A percentile compares a stretch with the other conserved stretches of the same genome.
These are phyloP conservation scores for Coemansia sp. DNA, from an alignment of 192 early-diverging fungal genomes.

Conservation along the genomic window DNA sequence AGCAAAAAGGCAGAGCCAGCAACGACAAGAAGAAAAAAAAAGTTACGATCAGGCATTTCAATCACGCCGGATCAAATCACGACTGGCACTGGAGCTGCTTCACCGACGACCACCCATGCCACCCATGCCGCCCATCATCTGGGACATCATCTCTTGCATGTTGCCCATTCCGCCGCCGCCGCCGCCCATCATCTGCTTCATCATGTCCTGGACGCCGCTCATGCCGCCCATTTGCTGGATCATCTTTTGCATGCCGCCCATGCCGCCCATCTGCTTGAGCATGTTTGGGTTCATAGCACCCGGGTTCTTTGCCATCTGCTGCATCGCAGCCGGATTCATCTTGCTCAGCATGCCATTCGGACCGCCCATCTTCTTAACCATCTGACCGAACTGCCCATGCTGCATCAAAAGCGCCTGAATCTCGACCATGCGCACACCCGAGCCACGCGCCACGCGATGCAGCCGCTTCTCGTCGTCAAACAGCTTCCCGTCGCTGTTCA, in stretches of 20 bases:
- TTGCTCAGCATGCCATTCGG: constrained; percentile 78
- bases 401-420: constrained; percentile 81
- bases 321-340: constrained; percentile 59
- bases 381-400: constrained; percentile 74
- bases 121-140: constrained; percentile 59
- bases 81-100: not conserved
- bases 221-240: constrained; percentile 56
- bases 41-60: not conserved
- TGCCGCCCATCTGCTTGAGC: constrained; percentile 77
- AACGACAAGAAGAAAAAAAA: constrained; percentile 15
- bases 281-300: constrained; percentile 64
- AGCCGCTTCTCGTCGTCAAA: constrained; percentile 76
- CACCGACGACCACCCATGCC: constrained; percentile 56
- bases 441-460: constrained; percentile 78
- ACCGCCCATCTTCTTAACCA: constrained; percentile 93
- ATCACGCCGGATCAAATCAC: constrained; percentile 8
- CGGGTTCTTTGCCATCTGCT: constrained; percentile 63
- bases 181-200: constrained; percentile 65
- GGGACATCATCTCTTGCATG: constrained; percentile 63
- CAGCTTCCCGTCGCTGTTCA: constrained; percentile 83
- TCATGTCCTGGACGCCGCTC: constrained; percentile 60
- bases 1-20: not conserved
- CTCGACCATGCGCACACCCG: constrained; percentile 77
- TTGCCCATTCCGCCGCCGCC: constrained; percentile 47
- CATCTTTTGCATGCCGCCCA: constrained; percentile 56